Evolutionary conservation across 1,139 yeast genomes (phyloP).

Genomic region (Geotrichum bryndzae): DNA sequence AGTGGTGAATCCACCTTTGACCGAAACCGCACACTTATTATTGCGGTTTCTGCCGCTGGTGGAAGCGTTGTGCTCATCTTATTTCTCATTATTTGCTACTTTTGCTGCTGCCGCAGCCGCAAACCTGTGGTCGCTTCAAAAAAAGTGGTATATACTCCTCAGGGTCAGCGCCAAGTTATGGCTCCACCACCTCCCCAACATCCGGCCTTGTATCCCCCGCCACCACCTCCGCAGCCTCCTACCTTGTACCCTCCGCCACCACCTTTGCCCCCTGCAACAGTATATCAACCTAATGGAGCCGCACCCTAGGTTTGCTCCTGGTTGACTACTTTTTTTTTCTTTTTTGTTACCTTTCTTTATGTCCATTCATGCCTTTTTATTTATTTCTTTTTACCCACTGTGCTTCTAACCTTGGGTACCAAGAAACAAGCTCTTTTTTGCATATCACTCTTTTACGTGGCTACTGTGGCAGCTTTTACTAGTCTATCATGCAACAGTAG

Average conservation of each 20-base stretch:
- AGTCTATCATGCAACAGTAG: too few relatives aligned
- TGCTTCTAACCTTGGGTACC: too few relatives aligned
- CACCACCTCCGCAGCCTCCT: slow-evolving; percentile 9
- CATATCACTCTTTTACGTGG: too few relatives aligned
- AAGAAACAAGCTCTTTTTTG: too few relatives aligned
- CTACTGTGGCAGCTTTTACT: too few relatives aligned
- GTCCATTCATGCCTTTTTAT: too few relatives aligned
- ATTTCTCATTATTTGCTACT: background rate
- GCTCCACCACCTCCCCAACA: slow-evolving; percentile 12
- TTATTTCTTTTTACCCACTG: too few relatives aligned
- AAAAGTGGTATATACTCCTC: background rate
- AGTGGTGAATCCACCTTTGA: slow-evolving; percentile 11
- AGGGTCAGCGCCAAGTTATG: slow-evolving; percentile 6
- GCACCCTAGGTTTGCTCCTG: slow-evolving; percentile 5
- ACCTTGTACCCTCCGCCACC: slow-evolving; percentile 10
- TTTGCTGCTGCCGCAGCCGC: background rate
- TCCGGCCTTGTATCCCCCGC: slow-evolving; percentile 5
- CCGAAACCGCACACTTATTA: slow-evolving; percentile 14
- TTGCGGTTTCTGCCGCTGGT: slow-evolving; percentile 18
- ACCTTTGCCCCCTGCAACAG: slow-evolving; percentile 10
- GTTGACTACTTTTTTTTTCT: background rate
- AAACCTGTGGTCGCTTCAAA: background rate
- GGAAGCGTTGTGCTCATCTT: slow-evolving; percentile 9
- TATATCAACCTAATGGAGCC: slow-evolving; percentile 9
- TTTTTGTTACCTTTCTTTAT: background rate